phyloP scores from a whole-genome alignment of 257 asterid genomes.

The Scutellaria minor region DNA sequence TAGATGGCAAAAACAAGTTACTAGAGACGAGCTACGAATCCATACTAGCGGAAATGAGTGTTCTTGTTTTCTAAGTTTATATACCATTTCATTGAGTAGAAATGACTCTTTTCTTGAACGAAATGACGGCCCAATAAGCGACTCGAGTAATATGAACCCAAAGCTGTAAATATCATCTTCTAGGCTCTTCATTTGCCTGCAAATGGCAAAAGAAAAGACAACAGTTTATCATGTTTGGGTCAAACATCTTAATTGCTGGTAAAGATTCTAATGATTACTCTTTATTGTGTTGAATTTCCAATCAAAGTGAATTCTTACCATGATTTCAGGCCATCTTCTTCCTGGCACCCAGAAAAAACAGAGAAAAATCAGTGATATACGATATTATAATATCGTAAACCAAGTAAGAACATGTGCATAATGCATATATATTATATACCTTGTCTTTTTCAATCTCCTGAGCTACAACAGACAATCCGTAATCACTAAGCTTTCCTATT shows the following conservation, averaged over 20 bases:
- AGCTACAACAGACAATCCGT: constrained; percentile 65
- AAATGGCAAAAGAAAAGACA: not conserved
- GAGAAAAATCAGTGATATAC: constrained; percentile 13
- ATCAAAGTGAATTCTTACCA: constrained; percentile 45
- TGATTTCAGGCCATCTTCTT: constrained; percentile 51
- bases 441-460: constrained; percentile 51
- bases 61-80: not conserved
- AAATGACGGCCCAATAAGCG: constrained; percentile 55
- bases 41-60: not conserved
- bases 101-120: constrained; percentile 57
- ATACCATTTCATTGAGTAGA: constrained; percentile 70
- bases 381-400: not conserved
- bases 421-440: constrained; percentile 32
- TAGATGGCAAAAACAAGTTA: constrained; percentile 10
- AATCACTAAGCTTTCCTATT: constrained; percentile 72
- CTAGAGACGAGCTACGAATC: not conserved
- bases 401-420: not conserved
- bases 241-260: not conserved
- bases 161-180: constrained; percentile 77
- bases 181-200: constrained; percentile 62
- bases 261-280: not conserved
- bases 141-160: constrained; percentile 63
- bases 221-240: too few species aligned
- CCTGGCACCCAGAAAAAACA: constrained; percentile 38
- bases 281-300: not conserved